A percentile compares a stretch with the other conserved stretches of the same genome.
phyloP scores from a whole-genome alignment of 2,329 filamentous ascomycete genomes.

The Zalaria obscura region DNA sequence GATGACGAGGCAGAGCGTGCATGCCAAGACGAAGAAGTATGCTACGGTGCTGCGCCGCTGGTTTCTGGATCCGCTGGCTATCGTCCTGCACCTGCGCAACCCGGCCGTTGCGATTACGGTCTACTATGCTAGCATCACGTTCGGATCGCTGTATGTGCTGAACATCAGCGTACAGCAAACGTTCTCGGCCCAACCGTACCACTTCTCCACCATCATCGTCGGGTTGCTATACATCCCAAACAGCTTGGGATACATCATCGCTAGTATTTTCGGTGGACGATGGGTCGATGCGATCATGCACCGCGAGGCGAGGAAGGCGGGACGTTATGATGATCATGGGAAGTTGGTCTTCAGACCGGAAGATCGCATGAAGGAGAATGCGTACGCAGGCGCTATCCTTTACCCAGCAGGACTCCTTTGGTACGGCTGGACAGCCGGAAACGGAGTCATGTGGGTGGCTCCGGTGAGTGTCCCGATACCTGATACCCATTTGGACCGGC shows the following conservation, averaged over 20 bases:
- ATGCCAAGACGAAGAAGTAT: slow-evolving; percentile 38
- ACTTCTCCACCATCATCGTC: slow-evolving; percentile 52
- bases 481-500: too few relatives aligned
- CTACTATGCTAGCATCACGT: slow-evolving; percentile 59
- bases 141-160: slow-evolving; percentile 60
- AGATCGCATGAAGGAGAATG: slow-evolving; percentile 72
- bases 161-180: slow-evolving; percentile 64
- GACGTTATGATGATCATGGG: slow-evolving; percentile 51
- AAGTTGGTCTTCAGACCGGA: slow-evolving; percentile 57
- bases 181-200: slow-evolving; percentile 54
- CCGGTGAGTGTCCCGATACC: slow-evolving; percentile 4
- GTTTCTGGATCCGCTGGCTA: slow-evolving; percentile 57
- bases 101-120: slow-evolving; percentile 61
- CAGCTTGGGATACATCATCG: slow-evolving; percentile 56
- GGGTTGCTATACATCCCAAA: slow-evolving; percentile 67
- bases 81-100: slow-evolving; percentile 58
- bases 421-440: slow-evolving; percentile 61
- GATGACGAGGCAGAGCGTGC: slow-evolving; percentile 48
- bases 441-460: slow-evolving; percentile 31
- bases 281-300: slow-evolving; percentile 77
- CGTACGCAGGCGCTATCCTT: slow-evolving; percentile 56
- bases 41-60: slow-evolving; percentile 42
- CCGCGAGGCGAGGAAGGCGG: slow-evolving; percentile 54
- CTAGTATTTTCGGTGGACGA: slow-evolving; percentile 53
- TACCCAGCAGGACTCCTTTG: slow-evolving; percentile 58